Base-by-base conservation (phyloP, 2,329 filamentous ascomycete species). In the Alternaria novae-zelandiae region DNA sequence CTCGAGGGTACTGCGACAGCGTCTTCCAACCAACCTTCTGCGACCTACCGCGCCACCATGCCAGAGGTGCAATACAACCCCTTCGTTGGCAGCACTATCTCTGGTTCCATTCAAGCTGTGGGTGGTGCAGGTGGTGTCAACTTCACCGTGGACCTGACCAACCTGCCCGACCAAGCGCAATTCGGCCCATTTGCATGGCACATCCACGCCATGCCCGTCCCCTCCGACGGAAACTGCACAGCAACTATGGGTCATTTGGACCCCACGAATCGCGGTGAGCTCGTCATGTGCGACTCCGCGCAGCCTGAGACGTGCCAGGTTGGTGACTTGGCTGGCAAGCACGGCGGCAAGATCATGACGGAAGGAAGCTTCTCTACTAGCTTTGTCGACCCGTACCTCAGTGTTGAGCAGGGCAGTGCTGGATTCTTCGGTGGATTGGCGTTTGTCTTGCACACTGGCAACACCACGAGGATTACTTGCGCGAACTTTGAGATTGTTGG, bases 391-490 rank as follows among this genome's bases (percentile, higher is more conserved):
- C 70, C 76, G 41, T 88, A 84, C 74, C 60, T 85, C 54, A 85
- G 85, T 17, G 83, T 82, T 28, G 70, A 75, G 28, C 67, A 74
- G 3, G 79, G 74, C 6, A 75, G 76, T 13, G 68, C 71, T 11
- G 78, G 83, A 11, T 88, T 83, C 72, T 81, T 87, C 62, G 85
- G 85, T 17, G 83, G 85, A 60, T 78, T 82, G 58, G 83, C 82
- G 41, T 75, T 88, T 63, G 86, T 88, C 41, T 70, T 88, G 45
- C 86, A 88, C 69, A 80, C 74, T 43, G 74, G 79, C 15, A 85
- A 87, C 71, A 82, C 80, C 30, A 84, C 82, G 12, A 81, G 84
- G 59, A 76, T 88, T 66, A 83, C 84, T 26, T 88, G 86, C 77
- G 86, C 83, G 54, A 87, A 87, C 70, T 87, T 88, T 68, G 75